phyloP scores from a whole-genome alignment of 2,329 filamentous ascomycete genomes.

The Boeremia exigua region DNA sequence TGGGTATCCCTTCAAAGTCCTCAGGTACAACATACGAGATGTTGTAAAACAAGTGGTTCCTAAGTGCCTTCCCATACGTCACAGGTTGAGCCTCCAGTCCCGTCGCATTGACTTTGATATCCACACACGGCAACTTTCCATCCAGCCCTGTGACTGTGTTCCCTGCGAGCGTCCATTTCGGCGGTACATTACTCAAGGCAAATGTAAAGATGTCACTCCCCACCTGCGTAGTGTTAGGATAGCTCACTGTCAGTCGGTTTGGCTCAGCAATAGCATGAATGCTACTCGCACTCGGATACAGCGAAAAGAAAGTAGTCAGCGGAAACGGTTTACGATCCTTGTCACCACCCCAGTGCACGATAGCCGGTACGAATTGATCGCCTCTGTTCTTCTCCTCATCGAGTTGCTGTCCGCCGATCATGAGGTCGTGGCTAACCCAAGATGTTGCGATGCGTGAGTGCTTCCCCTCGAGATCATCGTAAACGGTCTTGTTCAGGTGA shows the following conservation, averaged over 20 bases:
- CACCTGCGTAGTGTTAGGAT: conserved; percentile 27
- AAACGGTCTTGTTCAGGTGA: conserved; percentile 8
- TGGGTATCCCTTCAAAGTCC: conserved; percentile 49
- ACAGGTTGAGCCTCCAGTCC: conserved; percentile 48
- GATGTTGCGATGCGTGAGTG: conserved; percentile 41
- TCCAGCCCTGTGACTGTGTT: conserved; percentile 20
- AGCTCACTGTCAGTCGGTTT: conserved; percentile 24
- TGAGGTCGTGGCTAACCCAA: conserved; percentile 52
- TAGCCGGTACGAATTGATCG: conserved; percentile 50
- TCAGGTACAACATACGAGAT: conserved; percentile 54
- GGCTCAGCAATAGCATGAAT: conserved; percentile 49
- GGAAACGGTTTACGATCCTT: conserved; percentile 39
- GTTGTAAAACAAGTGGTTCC: conserved; percentile 55
- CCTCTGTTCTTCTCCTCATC: conserved; percentile 24
- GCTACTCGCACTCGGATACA: conserved; percentile 52
- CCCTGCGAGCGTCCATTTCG: conserved; percentile 22
- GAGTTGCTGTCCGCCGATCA: conserved; percentile 48
- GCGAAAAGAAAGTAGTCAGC: conserved; percentile 21
- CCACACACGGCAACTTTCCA: conserved; percentile 43
- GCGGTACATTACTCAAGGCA: conserved; percentile 25
- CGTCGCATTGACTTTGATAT: conserved; percentile 47
- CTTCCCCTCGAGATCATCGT: conserved; percentile 37
- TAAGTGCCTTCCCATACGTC: conserved; percentile 48
- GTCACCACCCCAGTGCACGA: conserved; percentile 56
- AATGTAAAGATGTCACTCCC: conserved; percentile 30